Conservation (phyloP, 2,329 filamentous ascomycete genomes). For the Botryosphaeria dothidea region DNA sequence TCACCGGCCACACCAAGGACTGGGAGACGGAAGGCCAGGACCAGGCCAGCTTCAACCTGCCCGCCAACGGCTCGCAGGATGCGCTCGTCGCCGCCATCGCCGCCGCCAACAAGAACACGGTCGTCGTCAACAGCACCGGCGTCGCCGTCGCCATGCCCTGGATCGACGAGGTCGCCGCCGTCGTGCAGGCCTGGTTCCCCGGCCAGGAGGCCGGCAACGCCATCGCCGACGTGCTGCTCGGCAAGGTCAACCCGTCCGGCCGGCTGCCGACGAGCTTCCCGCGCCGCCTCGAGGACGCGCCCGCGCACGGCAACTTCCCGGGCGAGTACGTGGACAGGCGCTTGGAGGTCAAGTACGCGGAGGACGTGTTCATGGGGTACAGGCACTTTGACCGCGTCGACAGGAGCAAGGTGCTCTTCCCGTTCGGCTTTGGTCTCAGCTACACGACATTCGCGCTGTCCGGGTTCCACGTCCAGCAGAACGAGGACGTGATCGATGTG, state of each 20-base stretch:
- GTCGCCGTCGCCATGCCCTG: slow-evolving; percentile 75
- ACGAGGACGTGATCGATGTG: slow-evolving; percentile 20
- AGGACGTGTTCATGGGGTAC: slow-evolving; percentile 74
- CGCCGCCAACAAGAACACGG: slow-evolving; percentile 65
- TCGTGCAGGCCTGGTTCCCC: slow-evolving; percentile 79
- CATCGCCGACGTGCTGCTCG: slow-evolving; percentile 76
- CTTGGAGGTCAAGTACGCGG: slow-evolving; percentile 62
- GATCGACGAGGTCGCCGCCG: slow-evolving; percentile 63
- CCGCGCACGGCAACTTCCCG: slow-evolving; percentile 68
- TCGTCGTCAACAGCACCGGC: slow-evolving; percentile 74
- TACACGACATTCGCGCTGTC: slow-evolving; percentile 74
- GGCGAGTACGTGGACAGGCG: slow-evolving; percentile 65
- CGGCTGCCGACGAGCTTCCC: slow-evolving; percentile 76
- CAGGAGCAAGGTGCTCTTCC: slow-evolving; percentile 60
- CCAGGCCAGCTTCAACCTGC: slow-evolving; percentile 62
- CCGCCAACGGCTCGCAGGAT: slow-evolving; percentile 59
- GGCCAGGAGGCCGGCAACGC: slow-evolving; percentile 83
- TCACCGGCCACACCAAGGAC: slow-evolving; percentile 74
- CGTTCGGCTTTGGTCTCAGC: slow-evolving; percentile 78
- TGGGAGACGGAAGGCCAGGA: slow-evolving; percentile 75
- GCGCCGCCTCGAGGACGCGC: slow-evolving; percentile 60
- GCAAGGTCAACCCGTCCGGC: slow-evolving; percentile 71
- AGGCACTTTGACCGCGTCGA: slow-evolving; percentile 65
- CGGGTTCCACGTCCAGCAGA: slow-evolving; percentile 49
- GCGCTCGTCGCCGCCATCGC: slow-evolving; percentile 65